These are phyloP conservation scores for Amphibolis antarctica DNA, from an alignment of 106 monocot genomes.

Conservation along the genomic window DNA sequence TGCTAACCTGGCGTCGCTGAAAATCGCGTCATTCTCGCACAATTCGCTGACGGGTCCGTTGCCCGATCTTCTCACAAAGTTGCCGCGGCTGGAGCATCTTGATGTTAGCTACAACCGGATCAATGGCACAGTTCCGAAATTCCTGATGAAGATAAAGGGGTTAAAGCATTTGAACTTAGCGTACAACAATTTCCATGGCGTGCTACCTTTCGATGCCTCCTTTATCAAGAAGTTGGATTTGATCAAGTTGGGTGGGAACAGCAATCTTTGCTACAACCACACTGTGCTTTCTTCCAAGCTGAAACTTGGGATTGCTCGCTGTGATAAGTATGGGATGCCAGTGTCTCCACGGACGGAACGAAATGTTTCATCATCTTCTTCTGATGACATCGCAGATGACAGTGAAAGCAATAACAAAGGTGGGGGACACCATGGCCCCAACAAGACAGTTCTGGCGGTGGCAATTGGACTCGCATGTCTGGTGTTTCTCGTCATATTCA, in stretches of 20 bases:
- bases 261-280: conserved; percentile 68
- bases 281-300: conserved; percentile 47
- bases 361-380: conserved; percentile 15
- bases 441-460: conserved; percentile 51
- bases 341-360: conserved; percentile 38
- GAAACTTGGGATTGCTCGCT: conserved; percentile 68
- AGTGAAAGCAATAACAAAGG: neutral
- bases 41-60: conserved; percentile 58
- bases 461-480: conserved; percentile 60
- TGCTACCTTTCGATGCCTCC: conserved; percentile 58
- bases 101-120: conserved; percentile 73
- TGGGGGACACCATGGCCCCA: conserved; percentile 44
- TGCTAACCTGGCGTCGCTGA: conserved; percentile 36
- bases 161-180: conserved; percentile 53
- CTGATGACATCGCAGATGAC: conserved; percentile 18
- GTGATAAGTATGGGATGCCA: conserved; percentile 65
- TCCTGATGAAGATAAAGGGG: conserved; percentile 37
- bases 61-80: conserved; percentile 35
- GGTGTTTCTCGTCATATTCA: conserved; percentile 53
- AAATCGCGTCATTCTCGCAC: conserved; percentile 30
- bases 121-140: conserved; percentile 61
- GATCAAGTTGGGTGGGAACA: conserved; percentile 59
- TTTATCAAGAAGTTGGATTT: conserved; percentile 48
- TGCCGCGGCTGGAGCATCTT: conserved; percentile 50
- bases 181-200: conserved; percentile 67